Percentiles rank a stretch among this genome's conserved stretches.
phyloP scores from a whole-genome alignment of 345 rosid genomes.

The Carallia pectinifolia region DNA sequence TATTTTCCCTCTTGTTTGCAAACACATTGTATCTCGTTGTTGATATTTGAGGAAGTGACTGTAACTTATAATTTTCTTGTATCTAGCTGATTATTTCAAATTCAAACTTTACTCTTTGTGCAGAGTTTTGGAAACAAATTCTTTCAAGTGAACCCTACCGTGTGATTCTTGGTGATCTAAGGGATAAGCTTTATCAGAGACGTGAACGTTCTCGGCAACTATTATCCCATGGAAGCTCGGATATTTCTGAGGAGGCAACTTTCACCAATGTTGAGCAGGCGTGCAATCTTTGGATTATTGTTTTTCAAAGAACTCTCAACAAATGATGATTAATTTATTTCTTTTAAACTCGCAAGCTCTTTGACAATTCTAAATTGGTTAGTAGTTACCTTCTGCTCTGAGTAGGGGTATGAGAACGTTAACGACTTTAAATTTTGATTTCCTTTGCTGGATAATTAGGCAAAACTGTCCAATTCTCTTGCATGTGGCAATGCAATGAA shows the following conservation, averaged over 20 bases:
- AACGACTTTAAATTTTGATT: not conserved
- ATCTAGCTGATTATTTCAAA: not conserved
- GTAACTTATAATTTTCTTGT: too few species aligned
- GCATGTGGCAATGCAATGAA: not conserved
- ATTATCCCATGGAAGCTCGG: conserved; percentile 70
- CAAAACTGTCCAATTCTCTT: not conserved
- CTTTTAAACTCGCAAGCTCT: not conserved
- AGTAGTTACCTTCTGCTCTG: not conserved
- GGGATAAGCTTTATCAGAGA: conserved; percentile 87
- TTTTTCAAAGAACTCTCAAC: not conserved
- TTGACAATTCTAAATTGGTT: not conserved
- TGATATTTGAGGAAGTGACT: too few species aligned
- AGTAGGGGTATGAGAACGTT: not conserved
- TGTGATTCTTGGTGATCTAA: conserved; percentile 85
- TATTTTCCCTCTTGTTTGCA: too few species aligned
- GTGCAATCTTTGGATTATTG: not conserved
- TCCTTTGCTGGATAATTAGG: not conserved
- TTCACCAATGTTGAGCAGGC: conserved; percentile 84
- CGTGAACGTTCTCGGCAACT: conserved; percentile 92
- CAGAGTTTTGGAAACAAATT: conserved; percentile 95
- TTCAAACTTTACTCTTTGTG: not conserved
- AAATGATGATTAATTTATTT: not conserved
- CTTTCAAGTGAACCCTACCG: conserved; percentile 91
- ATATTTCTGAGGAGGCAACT: conserved; percentile 69
- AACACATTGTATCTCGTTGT: too few species aligned